Conservation (phyloP, 1,139 yeast species). For the Spencermartinsiella ligniputridi region DNA sequence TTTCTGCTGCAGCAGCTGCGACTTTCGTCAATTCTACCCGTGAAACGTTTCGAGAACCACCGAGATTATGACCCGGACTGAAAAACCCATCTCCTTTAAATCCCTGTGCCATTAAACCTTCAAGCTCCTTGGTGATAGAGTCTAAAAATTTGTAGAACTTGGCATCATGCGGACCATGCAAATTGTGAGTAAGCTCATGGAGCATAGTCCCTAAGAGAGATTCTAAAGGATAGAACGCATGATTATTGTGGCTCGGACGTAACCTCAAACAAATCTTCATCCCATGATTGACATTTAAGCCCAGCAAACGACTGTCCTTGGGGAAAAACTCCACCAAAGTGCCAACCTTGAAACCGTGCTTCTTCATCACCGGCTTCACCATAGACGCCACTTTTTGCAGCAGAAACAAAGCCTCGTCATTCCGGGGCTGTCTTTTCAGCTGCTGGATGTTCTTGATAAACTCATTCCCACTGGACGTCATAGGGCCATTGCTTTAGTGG, state of each 20-base stretch:
- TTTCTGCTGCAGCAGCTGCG: conserved; percentile 17
- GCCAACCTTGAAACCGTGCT: conserved; percentile 61
- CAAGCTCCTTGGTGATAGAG: conserved; percentile 54
- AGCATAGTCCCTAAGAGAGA: conserved; percentile 76
- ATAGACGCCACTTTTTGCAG: conserved; percentile 32
- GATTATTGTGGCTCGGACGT: conserved; percentile 53
- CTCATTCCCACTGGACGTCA: conserved; percentile 9
- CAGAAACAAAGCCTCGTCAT: conserved; percentile 30
- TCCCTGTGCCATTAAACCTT: conserved; percentile 47
- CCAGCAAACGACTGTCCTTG: conserved; percentile 59
- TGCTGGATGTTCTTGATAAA: conserved; percentile 16
- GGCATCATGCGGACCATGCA: conserved; percentile 74
- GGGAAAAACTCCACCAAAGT: conserved; percentile 82
- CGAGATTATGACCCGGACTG: conserved; percentile 47
- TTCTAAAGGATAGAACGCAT: conserved; percentile 59
- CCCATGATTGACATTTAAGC: conserved; percentile 86
- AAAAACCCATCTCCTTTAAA: conserved; percentile 39
- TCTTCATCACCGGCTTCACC: conserved; percentile 62
- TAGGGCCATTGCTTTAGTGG: neutral
- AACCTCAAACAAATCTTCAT: conserved; percentile 67
- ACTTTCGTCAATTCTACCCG: conserved; percentile 17
- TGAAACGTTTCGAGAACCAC: conserved; percentile 14
- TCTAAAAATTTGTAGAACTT: conserved; percentile 64
- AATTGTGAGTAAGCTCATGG: conserved; percentile 84
- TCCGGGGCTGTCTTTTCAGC: conserved; percentile 27